These are phyloP conservation scores for Anthoceros angustus DNA, from an alignment of 225 moss, liverwort and hornwort genomes.

Conservation along the genomic window DNA sequence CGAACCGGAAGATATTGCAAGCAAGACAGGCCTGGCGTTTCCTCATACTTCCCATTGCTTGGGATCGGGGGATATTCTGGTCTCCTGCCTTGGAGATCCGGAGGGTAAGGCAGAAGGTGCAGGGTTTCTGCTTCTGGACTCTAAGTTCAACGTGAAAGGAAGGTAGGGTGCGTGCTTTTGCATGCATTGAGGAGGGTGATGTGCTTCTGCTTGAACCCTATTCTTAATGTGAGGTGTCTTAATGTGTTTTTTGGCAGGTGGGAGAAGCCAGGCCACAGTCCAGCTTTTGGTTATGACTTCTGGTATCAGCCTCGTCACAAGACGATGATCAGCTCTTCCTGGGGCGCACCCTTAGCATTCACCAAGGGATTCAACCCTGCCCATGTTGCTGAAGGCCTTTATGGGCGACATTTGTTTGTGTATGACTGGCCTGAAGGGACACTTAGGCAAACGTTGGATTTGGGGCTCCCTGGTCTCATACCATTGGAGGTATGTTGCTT, in stretches of 20 bases:
- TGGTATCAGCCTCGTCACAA: slow-evolving; percentile 98
- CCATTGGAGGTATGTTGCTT: slow-evolving; percentile 65
- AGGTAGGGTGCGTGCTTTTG: slow-evolving; percentile 22
- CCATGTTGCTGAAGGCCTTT: slow-evolving; percentile 74
- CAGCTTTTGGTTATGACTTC: slow-evolving; percentile 85
- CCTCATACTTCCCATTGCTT: slow-evolving; percentile 99
- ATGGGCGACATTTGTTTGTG: slow-evolving; percentile 78
- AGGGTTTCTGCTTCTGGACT: slow-evolving; percentile 83
- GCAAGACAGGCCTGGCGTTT: slow-evolving; percentile 73
- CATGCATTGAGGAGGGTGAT: not conserved
- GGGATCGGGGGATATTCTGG: slow-evolving; percentile 81
- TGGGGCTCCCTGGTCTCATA: slow-evolving; percentile 79
- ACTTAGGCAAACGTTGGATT: slow-evolving; percentile 72
- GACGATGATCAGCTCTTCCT: slow-evolving; percentile 98
- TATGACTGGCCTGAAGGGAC: slow-evolving; percentile 96
- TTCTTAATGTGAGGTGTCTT: not conserved
- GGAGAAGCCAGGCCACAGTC: slow-evolving; percentile 94
- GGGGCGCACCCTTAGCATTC: slow-evolving; percentile 87
- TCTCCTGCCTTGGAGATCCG: slow-evolving; percentile 74
- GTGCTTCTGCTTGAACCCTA: not conserved
- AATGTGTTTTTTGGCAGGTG: slow-evolving; percentile 29
- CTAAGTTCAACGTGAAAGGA: slow-evolving; percentile 83
- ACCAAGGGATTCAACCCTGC: slow-evolving; percentile 80
- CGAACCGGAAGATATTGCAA: slow-evolving; percentile 60
- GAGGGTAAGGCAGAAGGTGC: slow-evolving; percentile 70